Percentiles rank a stretch among this genome's conserved stretches.
phyloP scores from a whole-genome alignment of 768 basidiomycete genomes.

The Boletus barrowsii region DNA sequence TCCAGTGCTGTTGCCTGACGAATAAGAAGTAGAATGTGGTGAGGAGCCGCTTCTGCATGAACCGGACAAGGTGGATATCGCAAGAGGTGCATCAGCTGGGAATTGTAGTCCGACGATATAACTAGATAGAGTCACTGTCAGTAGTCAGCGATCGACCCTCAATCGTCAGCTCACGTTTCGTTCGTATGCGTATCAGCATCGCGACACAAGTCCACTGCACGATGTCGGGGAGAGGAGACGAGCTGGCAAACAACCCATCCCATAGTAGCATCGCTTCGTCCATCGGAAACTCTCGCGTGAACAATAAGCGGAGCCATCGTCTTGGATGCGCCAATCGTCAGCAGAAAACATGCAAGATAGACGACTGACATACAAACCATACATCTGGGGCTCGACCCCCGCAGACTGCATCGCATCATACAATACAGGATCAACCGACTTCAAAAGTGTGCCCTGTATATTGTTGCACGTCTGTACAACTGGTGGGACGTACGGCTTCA shows the following conservation, averaged over 20 bases:
- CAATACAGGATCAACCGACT: slow-evolving; percentile 75
- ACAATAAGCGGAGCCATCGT: slow-evolving; percentile 91
- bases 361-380: slow-evolving; percentile 73
- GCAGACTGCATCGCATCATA: slow-evolving; percentile 71
- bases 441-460: slow-evolving; percentile 72
- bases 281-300: slow-evolving; percentile 89
- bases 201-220: slow-evolving; percentile 88
- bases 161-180: slow-evolving; percentile 60
- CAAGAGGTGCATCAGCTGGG: slow-evolving; percentile 77
- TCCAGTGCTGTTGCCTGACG: slow-evolving; percentile 81
- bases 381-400: slow-evolving; percentile 94
- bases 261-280: slow-evolving; percentile 82
- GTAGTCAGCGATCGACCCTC: background rate
- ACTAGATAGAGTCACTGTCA: slow-evolving; percentile 46
- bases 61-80: slow-evolving; percentile 66
- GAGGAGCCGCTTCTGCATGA: slow-evolving; percentile 38
- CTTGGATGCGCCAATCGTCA: slow-evolving; percentile 38
- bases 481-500: slow-evolving; percentile 73
- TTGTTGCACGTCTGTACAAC: slow-evolving; percentile 81
- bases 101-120: slow-evolving; percentile 82
- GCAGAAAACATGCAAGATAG: slow-evolving; percentile 5
- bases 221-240: slow-evolving; percentile 65
- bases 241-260: slow-evolving; percentile 93
- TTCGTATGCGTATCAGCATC: slow-evolving; percentile 93
- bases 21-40: slow-evolving; percentile 69